Evolutionary conservation across 495 filamentous ascomycete genomes (phyloP).

Genomic region (Chlorociboria aeruginascens): DNA sequence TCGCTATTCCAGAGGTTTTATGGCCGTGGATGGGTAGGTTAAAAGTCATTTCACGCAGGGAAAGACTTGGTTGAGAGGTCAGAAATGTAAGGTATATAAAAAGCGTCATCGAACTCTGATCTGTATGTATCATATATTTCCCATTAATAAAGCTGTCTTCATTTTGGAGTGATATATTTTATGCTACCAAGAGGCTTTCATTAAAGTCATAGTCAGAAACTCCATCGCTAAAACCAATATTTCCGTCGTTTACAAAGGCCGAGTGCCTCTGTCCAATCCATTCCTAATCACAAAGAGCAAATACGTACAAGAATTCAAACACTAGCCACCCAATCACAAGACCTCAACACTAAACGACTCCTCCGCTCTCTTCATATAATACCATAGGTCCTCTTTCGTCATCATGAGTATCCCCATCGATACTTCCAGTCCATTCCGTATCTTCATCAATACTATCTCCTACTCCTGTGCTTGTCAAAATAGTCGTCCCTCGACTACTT

Average conservation of each 20-base stretch:
- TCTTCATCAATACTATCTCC: constrained; percentile 17
- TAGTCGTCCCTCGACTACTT: constrained; percentile 15
- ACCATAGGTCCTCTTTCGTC: constrained; percentile 5
- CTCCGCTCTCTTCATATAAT: constrained; percentile 13
- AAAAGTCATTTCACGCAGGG: constrained; percentile 38
- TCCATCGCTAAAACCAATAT: not conserved
- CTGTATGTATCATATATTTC: too few species aligned
- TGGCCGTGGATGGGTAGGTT: constrained; percentile 71
- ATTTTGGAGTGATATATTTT: not conserved
- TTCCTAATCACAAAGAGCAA: not conserved
- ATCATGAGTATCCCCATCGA: constrained; percentile 12
- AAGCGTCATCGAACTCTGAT: too few species aligned
- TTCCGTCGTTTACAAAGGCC: not conserved
- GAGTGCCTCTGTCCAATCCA: not conserved
- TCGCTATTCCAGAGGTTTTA: constrained; percentile 66
- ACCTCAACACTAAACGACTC: constrained; percentile 4
- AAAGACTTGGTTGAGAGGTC: too few species aligned
- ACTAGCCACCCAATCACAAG: not conserved
- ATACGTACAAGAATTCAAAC: constrained; percentile 3
- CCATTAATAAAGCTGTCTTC: not conserved
- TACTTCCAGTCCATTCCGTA: constrained; percentile 18
- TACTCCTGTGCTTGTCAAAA: constrained; percentile 7
- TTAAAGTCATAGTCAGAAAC: constrained; percentile 11
- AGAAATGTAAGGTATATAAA: too few species aligned
- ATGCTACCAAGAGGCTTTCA: constrained; percentile 13